These are phyloP conservation scores for Arthrinium phaeospermum DNA, from an alignment of 2,329 filamentous ascomycete genomes.

Conservation along the genomic window DNA sequence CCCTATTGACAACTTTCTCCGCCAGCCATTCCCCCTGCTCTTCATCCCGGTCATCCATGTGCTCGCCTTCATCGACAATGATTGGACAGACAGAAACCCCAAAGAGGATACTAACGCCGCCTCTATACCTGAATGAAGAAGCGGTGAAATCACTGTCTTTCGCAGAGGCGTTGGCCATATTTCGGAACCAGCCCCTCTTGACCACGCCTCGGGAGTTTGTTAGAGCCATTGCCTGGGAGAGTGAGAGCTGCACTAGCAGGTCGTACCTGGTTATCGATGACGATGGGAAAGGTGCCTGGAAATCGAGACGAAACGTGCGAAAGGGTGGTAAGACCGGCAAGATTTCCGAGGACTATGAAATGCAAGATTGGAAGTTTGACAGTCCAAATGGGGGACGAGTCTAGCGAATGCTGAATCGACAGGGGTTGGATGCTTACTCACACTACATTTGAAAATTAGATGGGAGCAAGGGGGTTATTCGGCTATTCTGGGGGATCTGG, in stretches of 20 bases:
- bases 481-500: no score
- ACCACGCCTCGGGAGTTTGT: not conserved
- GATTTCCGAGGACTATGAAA: not conserved
- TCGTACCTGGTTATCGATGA: not conserved
- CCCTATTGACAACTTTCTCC: not conserved
- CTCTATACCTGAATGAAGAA: not conserved
- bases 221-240: not conserved
- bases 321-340: not conserved
- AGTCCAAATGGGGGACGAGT: not conserved
- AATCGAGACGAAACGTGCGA: not conserved
- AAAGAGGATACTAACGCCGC: not conserved
- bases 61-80: not conserved
- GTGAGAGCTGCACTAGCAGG: not conserved
- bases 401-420: no score
- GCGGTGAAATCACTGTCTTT: not conserved
- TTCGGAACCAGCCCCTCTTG: not conserved
- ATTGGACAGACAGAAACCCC: no score
- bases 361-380: not conserved
- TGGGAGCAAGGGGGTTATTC: not conserved
- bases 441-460: no score
- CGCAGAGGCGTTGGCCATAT: not conserved
- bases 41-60: not conserved
- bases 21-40: not conserved
- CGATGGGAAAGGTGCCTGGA: not conserved
- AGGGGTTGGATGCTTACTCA: not conserved